Conservation (phyloP, 129 eudicot genomes). For the Mikania micrantha region DNA sequence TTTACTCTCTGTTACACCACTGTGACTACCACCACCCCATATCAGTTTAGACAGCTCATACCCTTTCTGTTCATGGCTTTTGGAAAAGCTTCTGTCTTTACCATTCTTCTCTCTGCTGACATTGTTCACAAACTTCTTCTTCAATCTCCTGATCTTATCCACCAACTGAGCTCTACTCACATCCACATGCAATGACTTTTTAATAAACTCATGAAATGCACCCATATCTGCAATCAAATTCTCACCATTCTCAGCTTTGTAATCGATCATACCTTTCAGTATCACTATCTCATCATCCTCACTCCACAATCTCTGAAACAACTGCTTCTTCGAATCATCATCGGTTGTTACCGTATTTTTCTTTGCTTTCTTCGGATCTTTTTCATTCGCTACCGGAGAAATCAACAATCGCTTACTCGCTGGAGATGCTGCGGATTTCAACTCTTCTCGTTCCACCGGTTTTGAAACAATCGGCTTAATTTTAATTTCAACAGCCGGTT, state of each 20-base stretch:
- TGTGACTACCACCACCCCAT: slow-evolving; percentile 37
- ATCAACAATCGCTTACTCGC: slow-evolving; percentile 16
- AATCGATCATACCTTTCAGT: slow-evolving; percentile 41
- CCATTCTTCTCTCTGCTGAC: slow-evolving; percentile 37
- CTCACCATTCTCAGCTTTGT: slow-evolving; percentile 19
- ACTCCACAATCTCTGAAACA: slow-evolving; percentile 48
- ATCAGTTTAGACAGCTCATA: slow-evolving; percentile 52
- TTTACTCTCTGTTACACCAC: slow-evolving; percentile 3
- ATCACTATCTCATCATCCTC: slow-evolving; percentile 35
- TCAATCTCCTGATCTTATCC: slow-evolving; percentile 47
- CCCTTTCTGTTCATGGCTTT: slow-evolving; percentile 47
- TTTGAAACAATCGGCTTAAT: slow-evolving; percentile 16
- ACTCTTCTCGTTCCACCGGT: slow-evolving; percentile 18
- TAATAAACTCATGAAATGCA: slow-evolving; percentile 51
- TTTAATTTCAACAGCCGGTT: not conserved
- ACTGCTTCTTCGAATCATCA: slow-evolving; percentile 31
- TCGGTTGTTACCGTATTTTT: not conserved
- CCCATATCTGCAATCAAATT: slow-evolving; percentile 36
- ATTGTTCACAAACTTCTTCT: slow-evolving; percentile 46
- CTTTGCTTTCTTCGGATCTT: slow-evolving; percentile 20
- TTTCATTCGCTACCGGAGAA: slow-evolving; percentile 1
- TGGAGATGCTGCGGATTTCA: not conserved
- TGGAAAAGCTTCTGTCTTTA: slow-evolving; percentile 32
- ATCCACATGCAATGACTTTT: slow-evolving; percentile 47
- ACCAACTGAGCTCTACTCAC: slow-evolving; percentile 42